phyloP scores from a whole-genome alignment of 225 moss, liverwort and hornwort genomes.

The Physcomitrium patens region DNA sequence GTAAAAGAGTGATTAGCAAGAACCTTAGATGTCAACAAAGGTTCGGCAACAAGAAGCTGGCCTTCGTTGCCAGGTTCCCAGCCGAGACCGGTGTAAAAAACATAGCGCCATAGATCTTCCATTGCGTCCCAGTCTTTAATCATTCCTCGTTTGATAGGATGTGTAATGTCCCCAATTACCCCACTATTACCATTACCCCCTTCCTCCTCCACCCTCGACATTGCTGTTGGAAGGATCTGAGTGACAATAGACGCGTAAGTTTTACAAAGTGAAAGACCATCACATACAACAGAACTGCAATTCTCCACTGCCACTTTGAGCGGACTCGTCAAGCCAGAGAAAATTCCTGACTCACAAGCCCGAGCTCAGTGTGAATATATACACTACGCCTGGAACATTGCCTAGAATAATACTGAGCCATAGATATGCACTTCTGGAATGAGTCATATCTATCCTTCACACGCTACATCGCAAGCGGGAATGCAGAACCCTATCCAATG shows the following conservation, averaged over 20 bases:
- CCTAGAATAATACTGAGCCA: neutral
- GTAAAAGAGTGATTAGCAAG: constrained; percentile 16
- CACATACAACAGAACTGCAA: neutral
- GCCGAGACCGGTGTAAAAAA: constrained; percentile 84
- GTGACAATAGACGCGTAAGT: constrained; percentile 21
- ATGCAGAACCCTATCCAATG: constrained; percentile 5
- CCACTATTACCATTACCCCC: constrained; percentile 37
- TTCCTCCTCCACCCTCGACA: constrained; percentile 61
- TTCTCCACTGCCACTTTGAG: neutral
- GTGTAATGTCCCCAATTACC: constrained; percentile 44
- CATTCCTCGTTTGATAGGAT: constrained; percentile 90
- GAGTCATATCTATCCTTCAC: constrained; percentile 7
- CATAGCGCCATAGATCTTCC: constrained; percentile 99
- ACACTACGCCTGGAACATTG: neutral
- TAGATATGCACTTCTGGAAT: constrained; percentile 5
- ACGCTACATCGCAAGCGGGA: neutral
- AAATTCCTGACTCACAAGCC: neutral
- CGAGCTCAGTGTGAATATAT: no score
- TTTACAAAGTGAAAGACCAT: constrained; percentile 4
- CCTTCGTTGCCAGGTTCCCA: constrained; percentile 98
- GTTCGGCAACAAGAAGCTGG: constrained; percentile 94
- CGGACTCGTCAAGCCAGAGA: neutral
- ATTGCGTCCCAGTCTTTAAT: constrained; percentile 97
- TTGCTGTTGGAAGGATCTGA: constrained; percentile 57
- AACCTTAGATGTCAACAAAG: constrained; percentile 93